These are phyloP conservation scores for Handroanthus guayacan DNA, from an alignment of 257 asterid species.

Conservation along the genomic window DNA sequence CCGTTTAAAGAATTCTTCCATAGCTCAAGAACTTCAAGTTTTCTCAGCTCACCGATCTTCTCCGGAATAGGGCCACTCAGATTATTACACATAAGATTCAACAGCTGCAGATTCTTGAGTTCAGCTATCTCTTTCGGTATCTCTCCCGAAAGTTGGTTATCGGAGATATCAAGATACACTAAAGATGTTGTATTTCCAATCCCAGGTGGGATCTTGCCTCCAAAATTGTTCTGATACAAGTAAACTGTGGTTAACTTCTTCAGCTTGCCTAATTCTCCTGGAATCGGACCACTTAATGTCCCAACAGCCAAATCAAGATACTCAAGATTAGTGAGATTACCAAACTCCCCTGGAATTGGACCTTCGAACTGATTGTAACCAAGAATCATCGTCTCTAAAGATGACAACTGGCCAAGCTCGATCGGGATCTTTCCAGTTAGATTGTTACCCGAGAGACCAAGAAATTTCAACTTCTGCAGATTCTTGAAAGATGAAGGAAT, in stretches of 20 bases:
- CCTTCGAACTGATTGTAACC: conserved; percentile 79
- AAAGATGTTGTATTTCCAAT: conserved; percentile 61
- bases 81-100: conserved; percentile 76
- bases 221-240: conserved; percentile 64
- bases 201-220: conserved; percentile 69
- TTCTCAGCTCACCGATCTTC: conserved; percentile 51
- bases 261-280: conserved; percentile 63
- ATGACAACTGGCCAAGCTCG: conserved; percentile 60
- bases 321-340: conserved; percentile 62
- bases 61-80: conserved; percentile 64
- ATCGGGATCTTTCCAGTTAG: conserved; percentile 69
- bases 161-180: conserved; percentile 67
- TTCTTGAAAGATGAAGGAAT: conserved; percentile 65
- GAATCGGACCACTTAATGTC: conserved; percentile 64
- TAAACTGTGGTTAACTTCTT: conserved; percentile 59
- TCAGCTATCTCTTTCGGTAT: conserved; percentile 65
- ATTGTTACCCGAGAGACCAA: conserved; percentile 81
- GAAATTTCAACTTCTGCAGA: conserved; percentile 59
- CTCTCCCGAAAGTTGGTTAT: conserved; percentile 59
- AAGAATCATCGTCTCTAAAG: conserved; percentile 62
- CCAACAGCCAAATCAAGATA: conserved; percentile 82
- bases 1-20: conserved; percentile 72
- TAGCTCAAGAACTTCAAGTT: conserved; percentile 70
- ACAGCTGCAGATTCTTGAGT: conserved; percentile 63
- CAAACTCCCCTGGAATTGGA: conserved; percentile 66